Evolutionary conservation across 352 stramenopile species (phyloP).

Genomic region (Globisporangium apiculatum): DNA sequence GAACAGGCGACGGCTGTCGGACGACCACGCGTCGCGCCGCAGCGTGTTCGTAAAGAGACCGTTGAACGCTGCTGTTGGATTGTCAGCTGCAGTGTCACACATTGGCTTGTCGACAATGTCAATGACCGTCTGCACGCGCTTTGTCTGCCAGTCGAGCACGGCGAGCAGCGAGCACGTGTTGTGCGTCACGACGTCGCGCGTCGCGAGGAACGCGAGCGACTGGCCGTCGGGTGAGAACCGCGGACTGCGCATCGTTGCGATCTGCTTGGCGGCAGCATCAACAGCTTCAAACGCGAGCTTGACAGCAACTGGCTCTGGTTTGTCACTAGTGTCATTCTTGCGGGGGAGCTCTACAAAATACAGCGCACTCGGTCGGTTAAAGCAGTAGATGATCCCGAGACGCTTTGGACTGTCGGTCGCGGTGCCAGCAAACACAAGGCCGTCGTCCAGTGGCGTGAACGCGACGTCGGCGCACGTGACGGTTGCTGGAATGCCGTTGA

Average conservation of each 20-base stretch:
- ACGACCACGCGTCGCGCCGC: slow-evolving; percentile 43
- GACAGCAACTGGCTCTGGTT: slow-evolving; percentile 24
- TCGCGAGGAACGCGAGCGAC: slow-evolving; percentile 63
- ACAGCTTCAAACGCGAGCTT: slow-evolving; percentile 29
- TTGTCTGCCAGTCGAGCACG: slow-evolving; percentile 54
- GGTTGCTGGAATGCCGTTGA: slow-evolving; percentile 44
- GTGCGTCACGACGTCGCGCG: slow-evolving; percentile 60
- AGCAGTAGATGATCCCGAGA: slow-evolving; percentile 84
- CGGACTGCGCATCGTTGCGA: slow-evolving; percentile 46
- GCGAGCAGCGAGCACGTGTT: slow-evolving; percentile 67
- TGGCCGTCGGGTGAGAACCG: slow-evolving; percentile 65
- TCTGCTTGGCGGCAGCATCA: slow-evolving; percentile 28
- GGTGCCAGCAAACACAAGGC: slow-evolving; percentile 60
- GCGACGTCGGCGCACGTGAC: slow-evolving; percentile 60
- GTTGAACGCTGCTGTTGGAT: slow-evolving; percentile 52
- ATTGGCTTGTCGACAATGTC: slow-evolving; percentile 54
- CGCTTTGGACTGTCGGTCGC: slow-evolving; percentile 46
- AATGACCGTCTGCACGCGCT: slow-evolving; percentile 51
- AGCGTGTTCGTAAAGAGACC: slow-evolving; percentile 59
- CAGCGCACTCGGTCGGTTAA: slow-evolving; percentile 65
- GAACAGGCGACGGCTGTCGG: slow-evolving; percentile 48
- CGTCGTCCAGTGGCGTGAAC: slow-evolving; percentile 49
- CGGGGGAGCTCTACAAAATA: slow-evolving; percentile 35
- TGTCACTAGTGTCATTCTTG: slow-evolving; percentile 14
- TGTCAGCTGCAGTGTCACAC: slow-evolving; percentile 14